Evolutionary conservation across 228 moss, liverwort and hornwort species (phyloP).

Genomic region (Sphagnum magellanicum): DNA sequence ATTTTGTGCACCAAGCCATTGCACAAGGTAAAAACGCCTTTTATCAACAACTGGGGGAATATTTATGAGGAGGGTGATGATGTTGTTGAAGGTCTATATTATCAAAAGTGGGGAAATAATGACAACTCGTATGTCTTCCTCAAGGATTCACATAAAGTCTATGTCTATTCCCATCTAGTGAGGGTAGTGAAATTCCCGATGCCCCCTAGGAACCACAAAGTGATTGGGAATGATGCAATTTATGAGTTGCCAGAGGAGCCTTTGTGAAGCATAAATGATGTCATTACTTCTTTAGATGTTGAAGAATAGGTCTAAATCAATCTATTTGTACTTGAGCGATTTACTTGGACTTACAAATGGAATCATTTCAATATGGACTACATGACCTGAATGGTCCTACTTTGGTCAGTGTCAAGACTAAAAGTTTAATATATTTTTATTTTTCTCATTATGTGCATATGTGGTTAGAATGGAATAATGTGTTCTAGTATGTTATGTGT

Average conservation of each 20-base stretch:
- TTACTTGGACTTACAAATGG: no score
- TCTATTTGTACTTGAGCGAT: no score
- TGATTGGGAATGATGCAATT: neutral
- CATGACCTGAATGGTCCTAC: no score
- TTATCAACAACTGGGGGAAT: constrained; percentile 1
- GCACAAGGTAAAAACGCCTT: neutral
- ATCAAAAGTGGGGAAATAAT: neutral
- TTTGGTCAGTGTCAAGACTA: no score
- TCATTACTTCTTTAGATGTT: neutral
- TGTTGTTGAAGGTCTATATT: neutral
- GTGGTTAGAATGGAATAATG: no score
- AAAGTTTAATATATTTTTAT: no score
- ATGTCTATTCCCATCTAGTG: neutral
- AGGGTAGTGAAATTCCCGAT: neutral
- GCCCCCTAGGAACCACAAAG: neutral
- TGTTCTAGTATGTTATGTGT: no score
- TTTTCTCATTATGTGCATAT: no score
- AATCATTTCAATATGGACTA: no score
- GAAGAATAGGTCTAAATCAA: neutral
- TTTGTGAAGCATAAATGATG: neutral
- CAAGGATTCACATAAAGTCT: neutral
- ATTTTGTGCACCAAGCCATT: neutral
- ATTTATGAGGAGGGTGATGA: neutral
- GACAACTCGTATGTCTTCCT: neutral
- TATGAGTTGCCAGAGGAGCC: neutral